Evolutionary conservation across 768 basidiomycete genomes (phyloP).

Genomic region (Saitozyma podzolica): DNA sequence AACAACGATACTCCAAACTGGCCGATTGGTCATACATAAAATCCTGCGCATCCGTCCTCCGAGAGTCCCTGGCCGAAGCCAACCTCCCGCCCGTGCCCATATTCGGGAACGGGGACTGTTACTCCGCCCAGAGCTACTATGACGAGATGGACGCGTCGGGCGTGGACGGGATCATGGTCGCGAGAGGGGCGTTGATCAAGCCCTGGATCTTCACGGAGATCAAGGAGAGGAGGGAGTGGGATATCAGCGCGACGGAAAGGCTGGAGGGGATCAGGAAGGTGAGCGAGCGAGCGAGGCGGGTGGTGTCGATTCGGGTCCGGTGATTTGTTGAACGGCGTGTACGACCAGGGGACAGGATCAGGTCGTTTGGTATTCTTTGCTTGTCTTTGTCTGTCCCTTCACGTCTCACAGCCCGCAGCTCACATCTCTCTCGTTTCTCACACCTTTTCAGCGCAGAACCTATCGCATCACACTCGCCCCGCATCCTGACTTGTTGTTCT

Average conservation of each 20-base stretch:
- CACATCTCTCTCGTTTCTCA: too few species aligned
- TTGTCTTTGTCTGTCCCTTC: neutral
- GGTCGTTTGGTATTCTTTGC: neutral
- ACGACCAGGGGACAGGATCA: neutral
- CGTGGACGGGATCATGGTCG: slow-evolving; percentile 95
- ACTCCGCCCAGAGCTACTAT: slow-evolving; percentile 63
- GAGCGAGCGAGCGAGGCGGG: slow-evolving; percentile 23
- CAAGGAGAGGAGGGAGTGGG: slow-evolving; percentile 89
- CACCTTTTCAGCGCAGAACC: too few species aligned
- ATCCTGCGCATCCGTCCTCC: slow-evolving; percentile 77
- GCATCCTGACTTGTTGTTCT: too few species aligned
- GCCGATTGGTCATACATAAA: slow-evolving; percentile 96
- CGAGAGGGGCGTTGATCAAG: slow-evolving; percentile 91
- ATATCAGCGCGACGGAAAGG: slow-evolving; percentile 80
- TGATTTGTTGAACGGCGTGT: too few species aligned
- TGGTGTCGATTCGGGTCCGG: neutral
- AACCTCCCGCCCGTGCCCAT: slow-evolving; percentile 77
- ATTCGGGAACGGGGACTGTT: slow-evolving; percentile 94
- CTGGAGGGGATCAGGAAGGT: slow-evolving; percentile 77
- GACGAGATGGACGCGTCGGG: slow-evolving; percentile 63
- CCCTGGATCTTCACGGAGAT: slow-evolving; percentile 83
- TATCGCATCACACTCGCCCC: too few species aligned
- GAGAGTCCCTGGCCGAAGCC: slow-evolving; percentile 53
- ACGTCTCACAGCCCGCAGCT: too few species aligned
- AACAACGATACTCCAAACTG: slow-evolving; percentile 87